phyloP scores from a whole-genome alignment of 139 green algal species.

The Coelastrella sp. region DNA sequence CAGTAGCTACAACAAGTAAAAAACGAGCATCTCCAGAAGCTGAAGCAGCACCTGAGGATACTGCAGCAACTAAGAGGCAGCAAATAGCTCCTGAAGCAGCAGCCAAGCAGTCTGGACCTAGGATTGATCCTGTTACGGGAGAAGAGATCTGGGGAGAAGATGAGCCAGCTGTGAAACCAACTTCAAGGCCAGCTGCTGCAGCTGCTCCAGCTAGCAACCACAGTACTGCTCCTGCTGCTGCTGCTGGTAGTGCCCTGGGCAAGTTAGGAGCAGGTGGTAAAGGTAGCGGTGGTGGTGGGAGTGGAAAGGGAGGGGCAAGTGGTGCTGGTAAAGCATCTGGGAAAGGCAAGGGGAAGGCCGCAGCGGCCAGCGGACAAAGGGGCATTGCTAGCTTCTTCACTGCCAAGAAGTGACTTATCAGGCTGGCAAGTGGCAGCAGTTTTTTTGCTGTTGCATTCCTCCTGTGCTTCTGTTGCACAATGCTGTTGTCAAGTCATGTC shows the following conservation, averaged over 20 bases:
- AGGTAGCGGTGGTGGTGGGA: background rate
- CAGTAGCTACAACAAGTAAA: conserved; percentile 25
- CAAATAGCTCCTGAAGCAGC: background rate
- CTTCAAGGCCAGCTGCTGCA: background rate
- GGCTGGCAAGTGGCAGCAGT: background rate
- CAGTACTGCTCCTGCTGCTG: background rate
- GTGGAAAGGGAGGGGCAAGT: background rate
- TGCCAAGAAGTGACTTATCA: background rate
- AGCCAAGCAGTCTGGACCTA: background rate
- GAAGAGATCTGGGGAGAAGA: conserved; percentile 50
- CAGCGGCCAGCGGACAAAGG: conserved; percentile 6
- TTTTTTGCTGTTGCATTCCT: no score
- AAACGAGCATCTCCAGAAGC: background rate
- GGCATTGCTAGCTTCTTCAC: conserved; percentile 42
- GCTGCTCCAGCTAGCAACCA: background rate
- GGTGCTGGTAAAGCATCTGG: conserved; percentile 18
- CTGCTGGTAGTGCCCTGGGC: background rate
- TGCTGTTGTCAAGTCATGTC: no score
- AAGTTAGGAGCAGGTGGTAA: background rate
- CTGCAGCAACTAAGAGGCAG: background rate
- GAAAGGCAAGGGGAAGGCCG: conserved; percentile 5
- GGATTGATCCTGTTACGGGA: conserved; percentile 43
- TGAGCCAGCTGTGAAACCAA: background rate
- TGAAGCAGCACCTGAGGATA: background rate
- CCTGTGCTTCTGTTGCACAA: no score